A percentile compares a stretch with the other conserved stretches of the same genome.
phyloP scores from a whole-genome alignment of 73 alveolate species.

The Blepharisma japonicum region DNA sequence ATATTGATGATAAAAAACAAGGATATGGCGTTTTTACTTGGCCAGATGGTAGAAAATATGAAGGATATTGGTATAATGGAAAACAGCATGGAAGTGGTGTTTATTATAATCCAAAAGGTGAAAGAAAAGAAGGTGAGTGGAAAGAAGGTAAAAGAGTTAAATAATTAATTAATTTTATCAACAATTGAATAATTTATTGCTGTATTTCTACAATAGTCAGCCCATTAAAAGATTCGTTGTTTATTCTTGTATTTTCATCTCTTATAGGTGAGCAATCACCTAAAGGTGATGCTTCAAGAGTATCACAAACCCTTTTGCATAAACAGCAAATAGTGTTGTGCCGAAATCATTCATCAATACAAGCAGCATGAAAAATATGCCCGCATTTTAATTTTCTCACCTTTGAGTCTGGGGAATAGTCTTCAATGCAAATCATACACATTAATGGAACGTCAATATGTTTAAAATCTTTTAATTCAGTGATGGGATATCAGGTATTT shows the following conservation, averaged over 20 bases:
- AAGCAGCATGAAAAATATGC: slow-evolving; percentile 1
- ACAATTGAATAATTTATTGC: too few species aligned
- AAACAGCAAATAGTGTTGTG: too few species aligned
- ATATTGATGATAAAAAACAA: slow-evolving; percentile 34
- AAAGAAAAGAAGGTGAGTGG: slow-evolving; percentile 44
- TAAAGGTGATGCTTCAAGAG: too few species aligned
- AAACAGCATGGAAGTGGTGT: slow-evolving; percentile 73
- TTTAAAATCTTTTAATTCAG: too few species aligned
- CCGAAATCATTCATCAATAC: slow-evolving; percentile 8
- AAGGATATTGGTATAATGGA: slow-evolving; percentile 69
- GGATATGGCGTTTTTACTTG: slow-evolving; percentile 58
- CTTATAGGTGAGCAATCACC: too few species aligned
- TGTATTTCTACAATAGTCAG: too few species aligned
- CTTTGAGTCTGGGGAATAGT: background rate
- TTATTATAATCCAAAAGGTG: slow-evolving; percentile 36
- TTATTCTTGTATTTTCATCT: too few species aligned
- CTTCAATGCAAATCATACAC: slow-evolving; percentile 16
- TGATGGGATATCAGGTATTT: too few species aligned
- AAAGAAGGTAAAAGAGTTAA: slow-evolving; percentile 36
- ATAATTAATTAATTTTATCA: background rate
- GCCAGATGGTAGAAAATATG: slow-evolving; percentile 66
- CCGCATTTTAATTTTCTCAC: background rate
- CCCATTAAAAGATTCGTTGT: too few species aligned
- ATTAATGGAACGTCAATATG: too few species aligned
- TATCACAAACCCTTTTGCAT: too few species aligned